Evolutionary conservation across 257 asterid genomes (phyloP), one percentile per base, ranked within the genome.

Genomic region (Ballota nigra): DNA sequence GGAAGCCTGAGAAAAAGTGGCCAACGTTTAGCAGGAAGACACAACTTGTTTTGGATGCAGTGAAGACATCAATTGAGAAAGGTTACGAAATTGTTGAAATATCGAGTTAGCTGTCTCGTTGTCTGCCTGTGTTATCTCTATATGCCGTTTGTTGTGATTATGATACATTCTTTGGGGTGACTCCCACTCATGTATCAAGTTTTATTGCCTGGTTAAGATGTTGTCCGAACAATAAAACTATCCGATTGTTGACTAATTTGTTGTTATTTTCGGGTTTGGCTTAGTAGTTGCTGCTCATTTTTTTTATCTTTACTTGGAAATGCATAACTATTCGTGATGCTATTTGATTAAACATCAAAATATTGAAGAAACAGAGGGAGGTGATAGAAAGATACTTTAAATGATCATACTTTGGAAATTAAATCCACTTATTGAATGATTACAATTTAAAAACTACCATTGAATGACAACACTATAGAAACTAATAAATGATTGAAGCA

Each of bases 11-110:
- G 79, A 82, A 75, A 78, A 88, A 85, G 60, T 92, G 98, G 96
- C 83, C 88, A 3, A 75, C 43, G 0, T 43, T 80, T 4, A 86
- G 96, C 62, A 75, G 96, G 75, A 92, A 88, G 84, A 92, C 94
- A 0, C 96, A 89, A 10, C 83, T 85, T n/a, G 81, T 89, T 63
- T 23, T 92, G 77, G 92, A 89, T 83, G 96, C 94, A 0, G 96
- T 92, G 22, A 89, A 82, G 83, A 63, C 68, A 6, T 92, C 96
- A 4, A 88, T 92, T 6, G 87, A 83, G 26, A 85, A 69, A 72
- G 96, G 92, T 19, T 83, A 81, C 18, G 87, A 56, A 72, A 58
- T 55, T 15, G 78, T 83, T 81, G 89, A 83, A 72, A 72, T 92
- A 47, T 18, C 33, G 12, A 51, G 65, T 58, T 75, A 83, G 79